Evolutionary conservation across 768 basidiomycete genomes (phyloP).

Genomic region (Hysterangium stoloniferum): DNA sequence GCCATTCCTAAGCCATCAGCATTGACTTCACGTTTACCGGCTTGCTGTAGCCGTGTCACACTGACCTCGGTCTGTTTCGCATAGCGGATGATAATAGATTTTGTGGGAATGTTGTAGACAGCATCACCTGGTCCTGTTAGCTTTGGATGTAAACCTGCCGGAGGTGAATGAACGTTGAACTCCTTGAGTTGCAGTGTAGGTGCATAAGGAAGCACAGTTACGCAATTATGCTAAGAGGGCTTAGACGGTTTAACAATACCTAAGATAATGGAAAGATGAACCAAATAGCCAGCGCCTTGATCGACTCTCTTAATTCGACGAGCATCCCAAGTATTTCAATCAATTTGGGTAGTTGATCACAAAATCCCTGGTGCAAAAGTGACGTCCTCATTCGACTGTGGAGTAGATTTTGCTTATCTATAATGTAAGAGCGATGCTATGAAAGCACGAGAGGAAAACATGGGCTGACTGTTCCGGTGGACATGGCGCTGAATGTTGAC

Average conservation of each 20-base stretch:
- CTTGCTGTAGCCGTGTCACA: conserved; percentile 52
- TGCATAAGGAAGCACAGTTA: conserved; percentile 18
- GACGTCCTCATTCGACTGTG: conserved; percentile 41
- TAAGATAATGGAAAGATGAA: too few relatives aligned
- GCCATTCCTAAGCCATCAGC: conserved; percentile 79
- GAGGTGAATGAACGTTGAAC: conserved; percentile 12
- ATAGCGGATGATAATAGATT: conserved; percentile 47
- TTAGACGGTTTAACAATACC: too few relatives aligned
- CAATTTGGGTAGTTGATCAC: conserved; percentile 40
- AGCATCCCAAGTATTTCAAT: conserved; percentile 54
- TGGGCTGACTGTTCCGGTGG: conserved; percentile 41
- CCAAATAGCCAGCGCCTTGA: conserved; percentile 67
- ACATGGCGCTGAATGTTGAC: conserved; percentile 56
- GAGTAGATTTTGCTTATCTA: conserved; percentile 37
- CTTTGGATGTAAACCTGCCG: conserved; percentile 12
- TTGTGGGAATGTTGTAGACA: conserved; percentile 31
- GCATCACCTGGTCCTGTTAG: conserved; percentile 33
- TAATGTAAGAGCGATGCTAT: not conserved
- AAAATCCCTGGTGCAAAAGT: conserved; percentile 56
- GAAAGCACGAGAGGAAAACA: not conserved
- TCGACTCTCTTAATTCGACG: conserved; percentile 44
- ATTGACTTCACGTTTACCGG: conserved; percentile 44
- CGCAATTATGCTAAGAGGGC: conserved; percentile 24
- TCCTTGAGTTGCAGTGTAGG: conserved; percentile 25
- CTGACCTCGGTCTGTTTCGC: conserved; percentile 42